These are phyloP conservation scores for Talaromyces proteolyticus DNA, from an alignment of 495 filamentous ascomycete genomes.

Conservation along the genomic window DNA sequence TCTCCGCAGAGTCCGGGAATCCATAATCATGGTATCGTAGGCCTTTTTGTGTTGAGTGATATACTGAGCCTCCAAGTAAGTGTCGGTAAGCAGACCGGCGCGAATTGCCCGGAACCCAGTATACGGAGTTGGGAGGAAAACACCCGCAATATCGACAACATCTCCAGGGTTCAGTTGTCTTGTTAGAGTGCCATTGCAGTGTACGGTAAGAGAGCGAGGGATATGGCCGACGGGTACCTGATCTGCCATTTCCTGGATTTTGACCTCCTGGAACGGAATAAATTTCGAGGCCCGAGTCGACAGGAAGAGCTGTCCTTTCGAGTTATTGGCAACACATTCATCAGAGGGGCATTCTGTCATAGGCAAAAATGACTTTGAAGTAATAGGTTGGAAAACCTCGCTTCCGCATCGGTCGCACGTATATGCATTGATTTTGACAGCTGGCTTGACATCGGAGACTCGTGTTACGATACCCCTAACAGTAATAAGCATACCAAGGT, in stretches of 20 bases:
- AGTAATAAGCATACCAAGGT: constrained; percentile 89
- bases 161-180: constrained; percentile 89
- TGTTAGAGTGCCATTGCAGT: constrained; percentile 82
- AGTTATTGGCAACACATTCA: constrained; percentile 85
- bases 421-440: constrained; percentile 95
- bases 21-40: constrained; percentile 80
- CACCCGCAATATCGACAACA: constrained; percentile 85
- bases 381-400: constrained; percentile 96
- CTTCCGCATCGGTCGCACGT: constrained; percentile 93
- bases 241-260: constrained; percentile 97
- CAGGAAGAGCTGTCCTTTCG: constrained; percentile 87
- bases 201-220: constrained; percentile 79
- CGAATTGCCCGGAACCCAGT: constrained; percentile 96
- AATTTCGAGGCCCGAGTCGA: constrained; percentile 96
- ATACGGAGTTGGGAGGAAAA: constrained; percentile 95
- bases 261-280: constrained; percentile 95
- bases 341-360: constrained; percentile 77
- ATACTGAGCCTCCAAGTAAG: constrained; percentile 91
- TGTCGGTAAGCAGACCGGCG: constrained; percentile 91
- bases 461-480: constrained; percentile 91
- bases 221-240: constrained; percentile 98
- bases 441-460: constrained; percentile 95
- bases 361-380: constrained; percentile 82
- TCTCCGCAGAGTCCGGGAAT: constrained; percentile 67
- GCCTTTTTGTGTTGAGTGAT: constrained; percentile 95